phyloP scores from a whole-genome alignment of 768 basidiomycete species.

The Boletus insuetus region DNA sequence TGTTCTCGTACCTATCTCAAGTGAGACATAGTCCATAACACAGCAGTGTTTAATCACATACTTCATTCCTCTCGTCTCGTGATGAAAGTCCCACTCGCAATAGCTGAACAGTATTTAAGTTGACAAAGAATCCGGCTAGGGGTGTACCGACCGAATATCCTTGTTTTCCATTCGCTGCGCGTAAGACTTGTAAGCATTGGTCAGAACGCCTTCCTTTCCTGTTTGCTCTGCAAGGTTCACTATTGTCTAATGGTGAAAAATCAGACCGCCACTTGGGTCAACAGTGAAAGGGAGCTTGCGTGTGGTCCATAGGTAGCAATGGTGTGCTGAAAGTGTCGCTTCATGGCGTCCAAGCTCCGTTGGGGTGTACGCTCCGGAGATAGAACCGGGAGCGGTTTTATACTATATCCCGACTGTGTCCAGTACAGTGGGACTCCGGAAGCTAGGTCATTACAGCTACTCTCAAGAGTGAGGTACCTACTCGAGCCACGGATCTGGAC shows the following conservation, averaged over 20 bases:
- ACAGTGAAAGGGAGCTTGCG: constrained; percentile 39
- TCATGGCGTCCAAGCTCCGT: constrained; percentile 69
- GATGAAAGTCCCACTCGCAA: constrained; percentile 88
- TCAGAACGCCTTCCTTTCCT: constrained; percentile 83
- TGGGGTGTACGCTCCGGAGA: constrained; percentile 68
- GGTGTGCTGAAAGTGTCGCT: constrained; percentile 69
- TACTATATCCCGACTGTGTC: constrained; percentile 82
- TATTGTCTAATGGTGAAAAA: constrained; percentile 49
- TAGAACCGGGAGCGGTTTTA: constrained; percentile 85
- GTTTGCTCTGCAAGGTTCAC: constrained; percentile 90
- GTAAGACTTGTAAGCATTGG: constrained; percentile 72
- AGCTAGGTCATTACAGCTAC: neutral
- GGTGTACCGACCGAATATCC: constrained; percentile 51
- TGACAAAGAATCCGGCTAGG: neutral
- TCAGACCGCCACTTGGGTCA: constrained; percentile 4
- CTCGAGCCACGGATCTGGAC: constrained; percentile 92
- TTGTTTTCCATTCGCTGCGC: constrained; percentile 54
- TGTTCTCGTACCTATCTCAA: constrained; percentile 76
- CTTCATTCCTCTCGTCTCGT: constrained; percentile 95
- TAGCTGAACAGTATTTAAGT: constrained; percentile 45
- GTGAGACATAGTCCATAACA: neutral
- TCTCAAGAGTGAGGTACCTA: constrained; percentile 26
- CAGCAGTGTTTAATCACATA: constrained; percentile 33
- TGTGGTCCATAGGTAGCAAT: constrained; percentile 73
- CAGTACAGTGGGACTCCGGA: constrained; percentile 84